Evolutionary conservation across 2,329 filamentous ascomycete genomes (phyloP), one percentile per base, ranked within the genome.

Genomic region (Nemania sp.): DNA sequence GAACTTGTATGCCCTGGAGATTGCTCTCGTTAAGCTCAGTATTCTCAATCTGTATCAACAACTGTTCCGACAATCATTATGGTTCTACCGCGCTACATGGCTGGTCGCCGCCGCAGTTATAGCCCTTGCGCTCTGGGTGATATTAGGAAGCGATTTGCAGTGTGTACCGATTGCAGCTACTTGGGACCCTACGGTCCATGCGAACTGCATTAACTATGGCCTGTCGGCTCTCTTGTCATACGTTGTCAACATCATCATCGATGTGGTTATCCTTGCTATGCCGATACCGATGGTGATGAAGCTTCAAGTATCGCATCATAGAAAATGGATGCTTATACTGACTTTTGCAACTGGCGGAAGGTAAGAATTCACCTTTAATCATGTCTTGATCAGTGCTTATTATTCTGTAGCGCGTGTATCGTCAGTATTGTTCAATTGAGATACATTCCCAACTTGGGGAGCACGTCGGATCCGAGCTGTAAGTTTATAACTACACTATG

Each of bases 401-500:
- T 28, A 28, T 28, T 28, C 17, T 8, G 20, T 37, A 55, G 52
- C 30, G 54, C 56, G 0, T 62, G 55, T 36, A 55, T 61, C 30
- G 51, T 61, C 14, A 58, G 55, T 31, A 53, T 61, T 7, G 54
- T 60, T 9, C 49, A 55, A 30, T 48, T 58, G 12, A 36, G 14
- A 8, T 62, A 52, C 15, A 50, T 59, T 6, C 40, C 47, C 17
- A 20, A 50, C 2, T 28, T 62, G 17, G 56, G 58, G 7, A 47
- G 30, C 22, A 54, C 53, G 5, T 23, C 50, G n/a, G 60, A 62
- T 41, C 34, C 47, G 24, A 61, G 44, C 24, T 62, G 58, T 62
- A 22, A 56, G 60, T 57, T 34, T n/a, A n/a, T n/a, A n/a, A n/a
- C n/a, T n/a, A n/a, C n/a, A n/a, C n/a, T n/a, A n/a, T n/a, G n/a